phyloP scores from a whole-genome alignment of 345 rosid genomes.

The Salix viminalis region DNA sequence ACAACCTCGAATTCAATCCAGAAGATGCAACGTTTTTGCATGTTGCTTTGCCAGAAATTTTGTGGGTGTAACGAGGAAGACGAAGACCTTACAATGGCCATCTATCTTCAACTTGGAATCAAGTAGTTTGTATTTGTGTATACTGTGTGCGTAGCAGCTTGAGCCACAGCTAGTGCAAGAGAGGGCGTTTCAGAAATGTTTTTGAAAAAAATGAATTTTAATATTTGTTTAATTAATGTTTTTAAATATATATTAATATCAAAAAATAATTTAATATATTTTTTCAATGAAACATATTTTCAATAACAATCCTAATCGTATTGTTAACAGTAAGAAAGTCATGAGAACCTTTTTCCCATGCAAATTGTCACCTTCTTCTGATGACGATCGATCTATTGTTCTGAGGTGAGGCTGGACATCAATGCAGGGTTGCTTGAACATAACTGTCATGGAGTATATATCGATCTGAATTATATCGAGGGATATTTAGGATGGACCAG shows the following conservation, averaged over 20 bases:
- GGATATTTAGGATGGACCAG: not conserved
- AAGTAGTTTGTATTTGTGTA: not conserved
- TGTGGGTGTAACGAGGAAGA: not conserved
- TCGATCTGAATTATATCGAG: not conserved
- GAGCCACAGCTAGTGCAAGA: too few relatives aligned
- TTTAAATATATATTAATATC: accelerated
- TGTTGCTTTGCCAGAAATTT: not conserved
- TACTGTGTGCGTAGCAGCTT: too few relatives aligned
- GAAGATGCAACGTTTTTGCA: not conserved
- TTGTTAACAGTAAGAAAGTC: too few relatives aligned
- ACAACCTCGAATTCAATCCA: not conserved
- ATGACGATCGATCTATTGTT: not conserved
- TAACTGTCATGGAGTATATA: not conserved
- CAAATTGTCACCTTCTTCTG: not conserved
- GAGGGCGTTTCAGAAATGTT: too few relatives aligned
- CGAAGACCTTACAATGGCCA: not conserved
- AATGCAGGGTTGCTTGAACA: not conserved
- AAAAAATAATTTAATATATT: too few relatives aligned
- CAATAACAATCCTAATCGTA: accelerated
- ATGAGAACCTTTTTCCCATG: not conserved
- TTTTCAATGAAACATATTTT: too few relatives aligned
- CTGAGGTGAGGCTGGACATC: not conserved
- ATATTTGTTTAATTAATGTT: too few relatives aligned
- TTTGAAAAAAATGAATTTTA: too few relatives aligned
- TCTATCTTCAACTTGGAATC: not conserved